Evolutionary conservation across 257 asterid species (phyloP), one percentile per base, ranked within the genome.

Genomic region (Anisodus tanguticus): DNA sequence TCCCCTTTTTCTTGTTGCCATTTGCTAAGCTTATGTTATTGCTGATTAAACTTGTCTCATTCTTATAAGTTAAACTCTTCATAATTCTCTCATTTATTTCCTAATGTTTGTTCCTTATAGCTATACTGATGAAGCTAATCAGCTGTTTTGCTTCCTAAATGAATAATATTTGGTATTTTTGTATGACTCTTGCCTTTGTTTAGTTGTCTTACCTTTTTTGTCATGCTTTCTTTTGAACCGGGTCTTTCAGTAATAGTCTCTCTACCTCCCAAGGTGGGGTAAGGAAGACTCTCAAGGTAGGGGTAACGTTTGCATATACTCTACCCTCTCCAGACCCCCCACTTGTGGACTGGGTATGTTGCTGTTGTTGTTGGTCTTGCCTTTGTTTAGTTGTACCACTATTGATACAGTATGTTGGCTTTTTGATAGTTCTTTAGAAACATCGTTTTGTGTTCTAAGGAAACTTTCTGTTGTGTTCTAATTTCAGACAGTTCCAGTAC

Each of bases 91-190:
- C 85, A n/a, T 84, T 60, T 62, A 17, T 80, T 13, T 12, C 79
- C 72, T 80, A 74, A 77, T 17, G 60, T 64, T 81, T 87, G 51
- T 74, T 79, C 71, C 84, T 69, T 84, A 79, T 85, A 5, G 64
- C 16, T 58, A 17, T 58, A 17, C 26, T 62, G 76, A 15, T 81
- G 51, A 57, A 55, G 63, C 45, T 74, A 3, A 43, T 71, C 58
- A 71, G 39, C 79, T 43, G 39, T 45, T 71, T 2, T 17, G 58
- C 31, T 74, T 74, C 39, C 16, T 74, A 10, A 8, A 19, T 77
- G 63, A 76, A 77, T 13, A 76, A 77, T 13, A 39, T 74, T n/a
- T 81, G 55, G 63, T 78, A 37, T 85, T 84, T 84, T 71, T 76
- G 64, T 53, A 22, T 74, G 49, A 3, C 47, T 58, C 26, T 13